These are phyloP conservation scores for Teratosphaeria destructans DNA, from an alignment of 2,329 filamentous ascomycete species.

Conservation along the genomic window DNA sequence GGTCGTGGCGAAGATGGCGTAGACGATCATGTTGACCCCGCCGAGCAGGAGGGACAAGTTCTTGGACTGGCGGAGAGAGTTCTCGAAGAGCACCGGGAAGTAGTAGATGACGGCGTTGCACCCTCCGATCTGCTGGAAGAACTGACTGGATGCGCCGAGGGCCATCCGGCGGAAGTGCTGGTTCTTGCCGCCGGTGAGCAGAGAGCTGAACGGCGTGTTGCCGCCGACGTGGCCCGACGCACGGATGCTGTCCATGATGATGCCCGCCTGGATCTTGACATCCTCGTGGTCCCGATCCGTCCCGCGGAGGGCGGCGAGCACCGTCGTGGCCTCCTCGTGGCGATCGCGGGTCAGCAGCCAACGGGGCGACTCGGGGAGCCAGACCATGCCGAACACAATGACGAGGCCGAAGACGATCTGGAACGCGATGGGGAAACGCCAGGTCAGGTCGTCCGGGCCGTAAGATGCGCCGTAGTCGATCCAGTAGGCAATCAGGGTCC, in stretches of 20 bases:
- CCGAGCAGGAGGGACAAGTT: slow-evolving; percentile 35
- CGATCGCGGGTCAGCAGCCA: slow-evolving; percentile 37
- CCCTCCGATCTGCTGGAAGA: slow-evolving; percentile 50
- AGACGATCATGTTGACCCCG: slow-evolving; percentile 46
- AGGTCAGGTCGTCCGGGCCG: slow-evolving; percentile 26
- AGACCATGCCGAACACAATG: slow-evolving; percentile 33
- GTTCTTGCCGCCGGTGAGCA: slow-evolving; percentile 53
- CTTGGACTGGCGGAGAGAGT: slow-evolving; percentile 40
- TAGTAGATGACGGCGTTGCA: slow-evolving; percentile 33
- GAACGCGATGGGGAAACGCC: slow-evolving; percentile 46
- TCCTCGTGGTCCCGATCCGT: slow-evolving; percentile 43
- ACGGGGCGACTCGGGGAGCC: slow-evolving; percentile 36
- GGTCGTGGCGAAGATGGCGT: slow-evolving; percentile 44
- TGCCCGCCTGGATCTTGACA: slow-evolving; percentile 50
- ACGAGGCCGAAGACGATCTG: slow-evolving; percentile 41
- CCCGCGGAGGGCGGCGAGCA: slow-evolving; percentile 42
- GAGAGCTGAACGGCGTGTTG: slow-evolving; percentile 38
- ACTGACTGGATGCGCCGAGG: slow-evolving; percentile 48
- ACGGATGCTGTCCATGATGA: slow-evolving; percentile 51
- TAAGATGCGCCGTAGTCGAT: slow-evolving; percentile 35
- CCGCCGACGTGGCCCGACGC: slow-evolving; percentile 32
- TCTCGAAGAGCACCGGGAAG: slow-evolving; percentile 31
- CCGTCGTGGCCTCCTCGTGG: slow-evolving; percentile 37
- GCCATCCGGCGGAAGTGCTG: slow-evolving; percentile 57
- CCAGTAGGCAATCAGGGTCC: slow-evolving; percentile 44